Evolutionary conservation across 2,329 filamentous ascomycete genomes (phyloP).

Genomic region (Fusarium sp.): DNA sequence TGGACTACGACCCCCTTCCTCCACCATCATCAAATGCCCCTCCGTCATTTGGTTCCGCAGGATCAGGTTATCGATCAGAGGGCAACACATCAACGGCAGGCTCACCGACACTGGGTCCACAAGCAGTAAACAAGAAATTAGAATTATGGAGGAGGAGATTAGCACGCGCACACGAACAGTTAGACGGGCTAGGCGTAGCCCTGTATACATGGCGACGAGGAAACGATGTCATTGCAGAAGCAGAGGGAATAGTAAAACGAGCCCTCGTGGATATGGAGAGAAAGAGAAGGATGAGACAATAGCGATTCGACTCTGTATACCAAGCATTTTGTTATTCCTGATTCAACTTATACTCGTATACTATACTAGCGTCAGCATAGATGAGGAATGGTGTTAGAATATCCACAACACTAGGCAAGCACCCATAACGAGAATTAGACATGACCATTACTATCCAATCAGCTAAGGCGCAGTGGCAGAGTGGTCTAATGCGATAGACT

Average conservation of each 20-base stretch:
- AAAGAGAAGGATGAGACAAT: constrained; percentile 32
- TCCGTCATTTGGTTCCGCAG: constrained; percentile 41
- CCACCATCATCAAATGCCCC: constrained; percentile 45
- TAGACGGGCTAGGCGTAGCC: constrained; percentile 74
- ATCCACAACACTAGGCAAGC: not conserved
- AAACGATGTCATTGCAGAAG: constrained; percentile 75
- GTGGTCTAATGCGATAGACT: constrained; percentile 42
- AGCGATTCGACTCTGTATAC: constrained; percentile 3
- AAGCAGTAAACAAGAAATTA: constrained; percentile 72
- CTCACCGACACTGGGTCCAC: constrained; percentile 52
- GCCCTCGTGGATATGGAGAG: constrained; percentile 59
- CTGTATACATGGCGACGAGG: constrained; percentile 81
- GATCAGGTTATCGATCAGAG: constrained; percentile 48
- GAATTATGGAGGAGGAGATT: constrained; percentile 78
- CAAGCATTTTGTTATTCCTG: not conserved
- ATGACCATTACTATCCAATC: constrained; percentile 5
- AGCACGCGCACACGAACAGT: constrained; percentile 70
- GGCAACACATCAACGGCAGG: constrained; percentile 49
- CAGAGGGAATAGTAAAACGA: constrained; percentile 71
- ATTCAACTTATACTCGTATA: not conserved
- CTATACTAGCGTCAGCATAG: constrained; percentile 2
- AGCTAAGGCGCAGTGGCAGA: constrained; percentile 40
- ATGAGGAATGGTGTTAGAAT: not conserved
- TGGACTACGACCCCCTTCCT: constrained; percentile 57
- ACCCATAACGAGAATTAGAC: not conserved